Base-by-base conservation (phyloP, 306 rosid genomes). In the Vigna hirtella region DNA sequence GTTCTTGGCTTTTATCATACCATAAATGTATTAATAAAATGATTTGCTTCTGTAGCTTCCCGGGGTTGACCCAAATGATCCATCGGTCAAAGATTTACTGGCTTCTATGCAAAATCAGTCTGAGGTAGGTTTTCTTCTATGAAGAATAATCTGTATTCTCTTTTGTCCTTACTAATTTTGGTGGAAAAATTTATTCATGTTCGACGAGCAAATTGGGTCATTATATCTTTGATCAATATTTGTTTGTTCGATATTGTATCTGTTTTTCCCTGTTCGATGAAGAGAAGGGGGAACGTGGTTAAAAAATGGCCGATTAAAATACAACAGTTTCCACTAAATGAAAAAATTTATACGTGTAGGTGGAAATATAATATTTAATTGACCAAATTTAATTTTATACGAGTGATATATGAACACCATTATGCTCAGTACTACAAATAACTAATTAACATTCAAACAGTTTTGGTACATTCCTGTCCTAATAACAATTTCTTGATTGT, bases 11-110 rank as follows among this genome's bases (percentile, higher is more conserved):
- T 26, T 26, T 26, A 26, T 26, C 28, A 26, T 26, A 26, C 16
- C 13, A 12, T 45, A 45, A 22, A 70, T 73, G 53, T 17, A 52
- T 72, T 47, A 71, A 76, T 73, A 18, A 70, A 83, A 70, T 70
- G 42, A 24, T 75, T 34, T 78, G 28, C 24, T 67, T 76, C 64
- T 82, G 89, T 89, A 96, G 99, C 99, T 96, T 91, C 99, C 99
- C 2, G 99, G 98, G 38, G 99, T 96, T 71, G 98, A 96, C 70
- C 97, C 98, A 77, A 93, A 96, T 74, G 99, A 96, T 76, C 97
- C 94, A 26, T 91, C 98, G 8, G 99, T 96, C 77, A 93, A 91
- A 84, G 98, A 96, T 80, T 90, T 96, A 81, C 91, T 96, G 73
- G 97, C 98, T 79, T 96, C 99, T 77, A 96, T 96, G 97, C 96